These are phyloP conservation scores for Leccinum pellstonianum DNA, from an alignment of 768 basidiomycete genomes.

Conservation along the genomic window DNA sequence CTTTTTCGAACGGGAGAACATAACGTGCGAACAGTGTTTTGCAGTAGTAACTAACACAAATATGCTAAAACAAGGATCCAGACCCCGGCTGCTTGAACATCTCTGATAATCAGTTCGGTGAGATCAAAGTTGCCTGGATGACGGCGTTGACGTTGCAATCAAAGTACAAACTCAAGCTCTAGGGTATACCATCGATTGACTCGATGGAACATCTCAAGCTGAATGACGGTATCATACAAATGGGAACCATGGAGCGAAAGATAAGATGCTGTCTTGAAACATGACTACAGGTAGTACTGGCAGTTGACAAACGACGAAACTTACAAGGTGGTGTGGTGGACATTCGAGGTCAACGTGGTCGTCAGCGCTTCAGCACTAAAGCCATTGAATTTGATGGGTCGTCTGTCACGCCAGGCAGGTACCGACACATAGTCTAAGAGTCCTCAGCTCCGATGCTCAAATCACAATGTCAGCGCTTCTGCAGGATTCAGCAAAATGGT, in stretches of 20 bases:
- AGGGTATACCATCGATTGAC: not conserved
- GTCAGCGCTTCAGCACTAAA: not conserved
- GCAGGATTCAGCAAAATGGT: constrained; percentile 11
- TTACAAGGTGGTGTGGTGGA: constrained; percentile 7
- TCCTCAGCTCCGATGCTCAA: not conserved
- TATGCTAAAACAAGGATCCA: too few species aligned
- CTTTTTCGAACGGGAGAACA: too few species aligned
- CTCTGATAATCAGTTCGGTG: not conserved
- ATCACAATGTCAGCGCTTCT: not conserved
- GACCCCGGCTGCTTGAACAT: not conserved
- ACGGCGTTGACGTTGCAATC: constrained; percentile 5
- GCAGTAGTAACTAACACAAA: too few species aligned
- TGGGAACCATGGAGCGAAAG: not conserved
- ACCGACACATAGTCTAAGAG: constrained; percentile 2
- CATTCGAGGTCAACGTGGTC: constrained; percentile 8
- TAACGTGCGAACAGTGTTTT: too few species aligned
- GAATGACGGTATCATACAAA: constrained; percentile 9
- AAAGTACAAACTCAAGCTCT: not conserved
- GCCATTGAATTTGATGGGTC: not conserved
- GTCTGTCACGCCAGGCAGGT: constrained; percentile 3
- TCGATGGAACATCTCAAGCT: not conserved
- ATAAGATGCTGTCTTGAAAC: not conserved
- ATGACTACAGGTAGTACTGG: not conserved
- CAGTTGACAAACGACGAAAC: constrained; percentile 7
- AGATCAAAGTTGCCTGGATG: not conserved